Conservation (phyloP, 1,284 basidiomycete genomes). For the Irpex lacteus region DNA sequence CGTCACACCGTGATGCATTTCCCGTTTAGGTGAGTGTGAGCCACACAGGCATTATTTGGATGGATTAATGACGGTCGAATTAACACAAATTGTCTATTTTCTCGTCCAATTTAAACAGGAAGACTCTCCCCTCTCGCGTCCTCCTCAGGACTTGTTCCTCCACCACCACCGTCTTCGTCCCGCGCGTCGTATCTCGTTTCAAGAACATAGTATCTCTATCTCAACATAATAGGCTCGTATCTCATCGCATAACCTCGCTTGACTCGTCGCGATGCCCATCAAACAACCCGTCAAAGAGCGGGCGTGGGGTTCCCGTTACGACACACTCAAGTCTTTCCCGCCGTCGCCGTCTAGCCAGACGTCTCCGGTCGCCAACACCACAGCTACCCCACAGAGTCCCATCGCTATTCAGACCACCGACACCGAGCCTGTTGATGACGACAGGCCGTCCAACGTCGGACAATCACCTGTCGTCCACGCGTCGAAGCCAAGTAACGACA, state of each 20-base stretch:
- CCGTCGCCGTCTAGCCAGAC: slow-evolving; percentile 29
- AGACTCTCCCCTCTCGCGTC: not conserved
- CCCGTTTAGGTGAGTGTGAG: not conserved
- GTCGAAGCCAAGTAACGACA: slow-evolving; percentile 61
- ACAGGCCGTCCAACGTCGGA: not conserved
- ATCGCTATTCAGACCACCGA: not conserved
- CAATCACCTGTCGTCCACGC: slow-evolving; percentile 20
- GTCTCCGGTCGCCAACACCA: slow-evolving; percentile 19
- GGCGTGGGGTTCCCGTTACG: slow-evolving; percentile 70
- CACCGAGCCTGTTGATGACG: not conserved
- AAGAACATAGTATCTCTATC: not conserved
- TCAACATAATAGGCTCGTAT: slow-evolving; percentile 1
- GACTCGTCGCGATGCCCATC: slow-evolving; percentile 21
- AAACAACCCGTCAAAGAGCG: slow-evolving; percentile 22
- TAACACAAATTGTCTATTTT: not conserved
- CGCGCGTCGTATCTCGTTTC: not conserved
- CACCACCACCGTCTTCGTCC: slow-evolving; percentile 2
- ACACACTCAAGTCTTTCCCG: slow-evolving; percentile 39
- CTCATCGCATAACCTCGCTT: slow-evolving; percentile 5
- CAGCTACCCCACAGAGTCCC: slow-evolving; percentile 14
- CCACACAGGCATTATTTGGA: not conserved
- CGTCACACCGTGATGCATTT: not conserved
- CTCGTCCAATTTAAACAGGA: not conserved
- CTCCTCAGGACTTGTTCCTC: slow-evolving; percentile 8
- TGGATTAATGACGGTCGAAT: not conserved